phyloP scores from a whole-genome alignment of 306 rosid species.

The Trifolium pratense region DNA sequence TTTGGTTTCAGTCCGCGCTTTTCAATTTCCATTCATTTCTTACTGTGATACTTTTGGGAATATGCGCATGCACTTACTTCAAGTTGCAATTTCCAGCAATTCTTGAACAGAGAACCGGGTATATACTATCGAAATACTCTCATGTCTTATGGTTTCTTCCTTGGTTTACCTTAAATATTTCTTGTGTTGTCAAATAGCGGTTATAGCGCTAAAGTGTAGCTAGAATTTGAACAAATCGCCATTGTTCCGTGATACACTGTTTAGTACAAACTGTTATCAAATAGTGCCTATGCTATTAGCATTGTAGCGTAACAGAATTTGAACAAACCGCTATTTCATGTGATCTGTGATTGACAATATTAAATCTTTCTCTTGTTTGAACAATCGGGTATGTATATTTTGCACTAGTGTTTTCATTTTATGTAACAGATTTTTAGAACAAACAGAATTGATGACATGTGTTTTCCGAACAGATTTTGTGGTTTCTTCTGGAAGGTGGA shows the following conservation, averaged over 20 bases:
- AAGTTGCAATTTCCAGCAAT: slow-evolving; percentile 62
- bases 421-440: slow-evolving; percentile 7
- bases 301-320: too few relatives aligned
- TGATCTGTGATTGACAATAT: too few relatives aligned
- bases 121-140: not conserved
- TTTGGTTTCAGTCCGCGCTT: slow-evolving; percentile 56
- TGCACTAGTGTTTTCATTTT: slow-evolving; percentile 33
- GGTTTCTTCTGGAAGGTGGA: slow-evolving; percentile 86
- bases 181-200: too few relatives aligned
- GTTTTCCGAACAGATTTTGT: slow-evolving; percentile 57
- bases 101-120: slow-evolving; percentile 61
- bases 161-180: not conserved
- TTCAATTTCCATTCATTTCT: slow-evolving; percentile 63
- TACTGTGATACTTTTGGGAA: slow-evolving; percentile 55
- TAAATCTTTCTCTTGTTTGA: not conserved
- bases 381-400: too few relatives aligned
- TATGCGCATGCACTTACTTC: slow-evolving; percentile 57
- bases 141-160: not conserved
- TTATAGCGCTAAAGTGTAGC: too few relatives aligned
- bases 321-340: too few relatives aligned
- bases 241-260: too few relatives aligned
- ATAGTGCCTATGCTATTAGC: too few relatives aligned
- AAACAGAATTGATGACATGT: slow-evolving; percentile 27
- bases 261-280: too few relatives aligned
- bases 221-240: too few relatives aligned